Percentiles rank a stretch among this genome's conserved stretches.
phyloP scores from a whole-genome alignment of 1,284 basidiomycete genomes.

The Naganishia albida region DNA sequence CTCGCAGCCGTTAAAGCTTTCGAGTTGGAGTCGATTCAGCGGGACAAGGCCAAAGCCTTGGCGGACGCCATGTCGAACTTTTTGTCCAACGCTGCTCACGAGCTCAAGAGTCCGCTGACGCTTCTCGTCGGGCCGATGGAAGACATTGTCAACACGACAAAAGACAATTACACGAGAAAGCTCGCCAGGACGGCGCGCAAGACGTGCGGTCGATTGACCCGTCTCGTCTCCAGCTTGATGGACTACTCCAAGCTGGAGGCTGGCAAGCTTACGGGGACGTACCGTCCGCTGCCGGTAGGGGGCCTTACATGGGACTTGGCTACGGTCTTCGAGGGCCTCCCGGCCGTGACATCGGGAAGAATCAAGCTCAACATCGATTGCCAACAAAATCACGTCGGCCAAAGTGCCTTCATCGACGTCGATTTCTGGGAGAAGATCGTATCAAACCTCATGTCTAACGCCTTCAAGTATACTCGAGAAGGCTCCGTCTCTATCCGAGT shows the following conservation, averaged over 20 bases:
- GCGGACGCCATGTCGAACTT: slow-evolving; percentile 50
- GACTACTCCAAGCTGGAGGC: slow-evolving; percentile 52
- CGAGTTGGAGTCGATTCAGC: slow-evolving; percentile 49
- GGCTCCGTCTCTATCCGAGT: slow-evolving; percentile 45
- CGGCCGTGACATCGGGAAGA: slow-evolving; percentile 42
- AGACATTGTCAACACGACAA: slow-evolving; percentile 41
- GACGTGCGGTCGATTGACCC: slow-evolving; percentile 47
- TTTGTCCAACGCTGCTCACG: slow-evolving; percentile 43
- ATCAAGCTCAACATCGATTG: slow-evolving; percentile 51
- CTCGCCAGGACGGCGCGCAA: slow-evolving; percentile 39
- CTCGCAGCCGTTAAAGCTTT: slow-evolving; percentile 47
- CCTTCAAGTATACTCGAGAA: slow-evolving; percentile 49
- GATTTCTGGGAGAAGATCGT: slow-evolving; percentile 57
- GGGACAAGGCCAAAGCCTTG: slow-evolving; percentile 54
- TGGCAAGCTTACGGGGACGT: slow-evolving; percentile 48
- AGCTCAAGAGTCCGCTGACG: slow-evolving; percentile 46
- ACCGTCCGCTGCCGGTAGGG: slow-evolving; percentile 51
- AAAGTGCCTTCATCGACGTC: slow-evolving; percentile 49
- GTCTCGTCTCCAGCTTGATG: slow-evolving; percentile 51
- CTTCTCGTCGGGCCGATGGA: slow-evolving; percentile 44
- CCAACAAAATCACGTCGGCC: slow-evolving; percentile 41
- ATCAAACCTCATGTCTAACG: slow-evolving; percentile 54
- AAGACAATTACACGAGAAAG: slow-evolving; percentile 15
- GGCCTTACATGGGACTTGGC: slow-evolving; percentile 52
- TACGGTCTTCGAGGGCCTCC: slow-evolving; percentile 46